These are phyloP conservation scores for Suillus occidentalis DNA, from an alignment of 768 basidiomycete species.

Conservation along the genomic window DNA sequence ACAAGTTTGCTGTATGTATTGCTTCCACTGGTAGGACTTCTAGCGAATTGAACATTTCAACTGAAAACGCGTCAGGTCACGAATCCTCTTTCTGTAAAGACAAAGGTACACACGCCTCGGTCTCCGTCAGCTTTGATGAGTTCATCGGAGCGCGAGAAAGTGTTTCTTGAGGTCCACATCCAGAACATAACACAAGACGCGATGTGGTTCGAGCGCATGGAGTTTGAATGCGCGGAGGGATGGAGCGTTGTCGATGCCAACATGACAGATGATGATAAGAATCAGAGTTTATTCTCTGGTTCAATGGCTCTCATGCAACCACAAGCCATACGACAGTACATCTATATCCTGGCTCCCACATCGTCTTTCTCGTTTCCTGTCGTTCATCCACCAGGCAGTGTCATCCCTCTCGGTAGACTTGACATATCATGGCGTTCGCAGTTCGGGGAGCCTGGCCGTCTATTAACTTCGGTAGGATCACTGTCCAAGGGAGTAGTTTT, in stretches of 20 bases:
- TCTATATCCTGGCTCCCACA: constrained; percentile 74
- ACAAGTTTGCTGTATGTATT: constrained; percentile 78
- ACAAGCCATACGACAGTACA: constrained; percentile 83
- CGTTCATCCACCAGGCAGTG: constrained; percentile 60
- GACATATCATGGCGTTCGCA: constrained; percentile 88
- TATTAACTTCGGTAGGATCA: constrained; percentile 71
- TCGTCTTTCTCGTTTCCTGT: constrained; percentile 44
- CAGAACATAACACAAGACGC: constrained; percentile 82
- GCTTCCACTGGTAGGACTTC: background rate
- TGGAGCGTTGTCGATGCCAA: constrained; percentile 65
- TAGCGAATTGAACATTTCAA: background rate
- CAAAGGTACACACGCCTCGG: constrained; percentile 80
- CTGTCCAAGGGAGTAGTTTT: background rate
- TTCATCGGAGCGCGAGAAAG: constrained; percentile 66
- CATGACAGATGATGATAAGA: constrained; percentile 23
- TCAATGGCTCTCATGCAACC: constrained; percentile 75
- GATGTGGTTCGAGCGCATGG: constrained; percentile 80
- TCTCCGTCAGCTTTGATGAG: constrained; percentile 73
- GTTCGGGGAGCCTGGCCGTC: constrained; percentile 81
- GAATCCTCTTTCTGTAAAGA: constrained; percentile 95
- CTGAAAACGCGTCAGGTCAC: constrained; percentile 56
- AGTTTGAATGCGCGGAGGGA: constrained; percentile 68
- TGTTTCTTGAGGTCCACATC: constrained; percentile 91
- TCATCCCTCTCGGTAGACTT: constrained; percentile 80
- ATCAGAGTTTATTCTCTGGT: constrained; percentile 54